These are phyloP conservation scores for Dimargaris cristalligena DNA, from an alignment of 192 early-diverging fungal genomes.

Conservation along the genomic window DNA sequence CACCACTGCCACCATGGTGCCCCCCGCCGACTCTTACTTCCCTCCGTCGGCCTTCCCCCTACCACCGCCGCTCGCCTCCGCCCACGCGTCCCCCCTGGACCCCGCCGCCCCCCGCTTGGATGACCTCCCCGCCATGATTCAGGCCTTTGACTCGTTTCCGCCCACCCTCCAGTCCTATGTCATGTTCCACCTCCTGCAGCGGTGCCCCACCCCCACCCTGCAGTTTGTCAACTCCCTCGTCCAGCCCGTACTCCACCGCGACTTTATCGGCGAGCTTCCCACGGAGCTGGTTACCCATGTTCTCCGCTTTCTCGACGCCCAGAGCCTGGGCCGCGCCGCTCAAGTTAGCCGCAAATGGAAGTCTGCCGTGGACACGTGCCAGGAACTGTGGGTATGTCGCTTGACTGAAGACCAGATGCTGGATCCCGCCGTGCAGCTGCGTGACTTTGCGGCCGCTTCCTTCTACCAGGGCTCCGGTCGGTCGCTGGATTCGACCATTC, in stretches of 20 bases:
- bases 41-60: neutral
- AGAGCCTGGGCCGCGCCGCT: conserved; percentile 59
- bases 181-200: conserved; percentile 72
- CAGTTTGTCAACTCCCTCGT: conserved; percentile 87
- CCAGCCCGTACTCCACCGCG: conserved; percentile 74
- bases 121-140: conserved; percentile 26
- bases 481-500: too few species aligned
- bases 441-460: conserved; percentile 5
- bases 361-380: conserved; percentile 51
- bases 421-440: conserved; percentile 1
- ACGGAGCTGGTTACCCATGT: conserved; percentile 56
- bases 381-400: conserved; percentile 22
- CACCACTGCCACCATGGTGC: neutral
- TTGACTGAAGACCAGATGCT: conserved; percentile 17
- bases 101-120: conserved; percentile 1
- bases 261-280: conserved; percentile 68
- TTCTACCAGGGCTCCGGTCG: neutral
- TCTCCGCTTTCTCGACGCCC: conserved; percentile 65
- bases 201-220: conserved; percentile 61
- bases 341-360: conserved; percentile 72
- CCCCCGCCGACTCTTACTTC: conserved; percentile 1
- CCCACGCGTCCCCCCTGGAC: neutral
- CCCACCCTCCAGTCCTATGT: conserved; percentile 65
- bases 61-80: too few species aligned
- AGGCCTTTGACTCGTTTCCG: conserved; percentile 67